Conservation (phyloP, 2,329 filamentous ascomycete genomes). For the Colletotrichum lini region DNA sequence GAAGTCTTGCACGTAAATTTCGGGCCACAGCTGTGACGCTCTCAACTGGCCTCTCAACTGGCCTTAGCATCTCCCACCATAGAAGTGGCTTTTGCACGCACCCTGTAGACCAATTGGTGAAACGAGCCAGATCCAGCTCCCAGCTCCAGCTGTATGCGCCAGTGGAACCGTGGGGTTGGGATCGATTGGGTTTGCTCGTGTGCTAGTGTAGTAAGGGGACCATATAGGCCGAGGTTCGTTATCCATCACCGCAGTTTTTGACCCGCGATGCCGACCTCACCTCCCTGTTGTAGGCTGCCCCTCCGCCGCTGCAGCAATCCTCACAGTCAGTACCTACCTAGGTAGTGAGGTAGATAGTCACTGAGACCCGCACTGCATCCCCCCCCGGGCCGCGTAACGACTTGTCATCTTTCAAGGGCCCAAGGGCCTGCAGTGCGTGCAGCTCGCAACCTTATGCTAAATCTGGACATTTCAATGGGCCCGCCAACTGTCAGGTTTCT, state of each 20-base stretch:
- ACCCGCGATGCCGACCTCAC: slow-evolving; percentile 16
- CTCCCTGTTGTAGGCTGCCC: slow-evolving; percentile 6
- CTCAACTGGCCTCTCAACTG: slow-evolving; percentile 4
- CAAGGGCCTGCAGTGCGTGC: slow-evolving; percentile 12
- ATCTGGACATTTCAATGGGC: background rate
- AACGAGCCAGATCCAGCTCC: slow-evolving; percentile 22
- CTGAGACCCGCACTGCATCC: background rate
- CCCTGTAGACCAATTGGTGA: slow-evolving; percentile 32
- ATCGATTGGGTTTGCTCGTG: slow-evolving; percentile 29
- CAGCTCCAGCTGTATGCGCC: slow-evolving; percentile 29
- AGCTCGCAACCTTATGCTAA: slow-evolving; percentile 25
- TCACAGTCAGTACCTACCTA: too few relatives aligned
- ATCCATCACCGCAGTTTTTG: slow-evolving; percentile 19
- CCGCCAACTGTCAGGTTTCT: slow-evolving; percentile 11
- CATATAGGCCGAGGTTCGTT: slow-evolving; percentile 5
- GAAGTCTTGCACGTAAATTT: background rate
- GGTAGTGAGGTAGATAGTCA: background rate
- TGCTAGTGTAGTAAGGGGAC: background rate
- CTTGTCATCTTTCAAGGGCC: slow-evolving; percentile 14
- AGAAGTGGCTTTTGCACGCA: slow-evolving; percentile 6
- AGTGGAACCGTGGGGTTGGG: slow-evolving; percentile 37
- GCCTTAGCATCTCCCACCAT: background rate
- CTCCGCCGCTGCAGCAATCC: background rate
- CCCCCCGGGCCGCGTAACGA: background rate
- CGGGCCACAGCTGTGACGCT: slow-evolving; percentile 16